These are phyloP conservation scores for Fagus crenata DNA, from an alignment of 306 rosid species.

Conservation along the genomic window DNA sequence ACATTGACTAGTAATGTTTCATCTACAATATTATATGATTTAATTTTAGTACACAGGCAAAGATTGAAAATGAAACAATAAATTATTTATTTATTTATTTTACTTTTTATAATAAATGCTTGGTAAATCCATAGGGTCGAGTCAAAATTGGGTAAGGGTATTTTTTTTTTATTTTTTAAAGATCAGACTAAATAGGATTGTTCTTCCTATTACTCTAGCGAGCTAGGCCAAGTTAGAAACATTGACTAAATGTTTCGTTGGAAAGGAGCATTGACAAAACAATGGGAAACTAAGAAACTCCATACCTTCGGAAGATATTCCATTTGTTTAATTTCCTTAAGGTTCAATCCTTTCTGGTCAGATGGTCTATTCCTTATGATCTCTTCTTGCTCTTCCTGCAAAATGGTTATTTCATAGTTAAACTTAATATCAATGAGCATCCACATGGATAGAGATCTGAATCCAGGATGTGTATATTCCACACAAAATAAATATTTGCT, in stretches of 20 bases:
- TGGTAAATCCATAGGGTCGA: too few relatives aligned
- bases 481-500: not conserved
- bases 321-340: conserved; percentile 38
- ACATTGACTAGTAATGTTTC: too few relatives aligned
- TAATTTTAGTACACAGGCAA: too few relatives aligned
- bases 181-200: too few relatives aligned
- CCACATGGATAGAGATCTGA: not conserved
- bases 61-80: too few relatives aligned
- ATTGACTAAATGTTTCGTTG: too few relatives aligned
- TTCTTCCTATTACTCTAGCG: not conserved
- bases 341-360: conserved; percentile 23
- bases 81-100: too few relatives aligned
- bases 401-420: not conserved
- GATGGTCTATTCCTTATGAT: conserved; percentile 31
- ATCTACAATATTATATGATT: too few relatives aligned
- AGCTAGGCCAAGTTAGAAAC: not conserved
- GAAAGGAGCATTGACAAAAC: not conserved
- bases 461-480: not conserved
- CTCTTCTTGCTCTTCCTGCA: conserved; percentile 36
- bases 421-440: not conserved
- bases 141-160: too few relatives aligned
- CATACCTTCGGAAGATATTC: conserved; percentile 35
- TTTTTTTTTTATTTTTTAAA: not conserved
- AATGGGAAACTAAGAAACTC: not conserved
- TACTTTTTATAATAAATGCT: too few relatives aligned